Conservation (phyloP, 169 alveolate genomes). For the Eimeria brunetti region DNA sequence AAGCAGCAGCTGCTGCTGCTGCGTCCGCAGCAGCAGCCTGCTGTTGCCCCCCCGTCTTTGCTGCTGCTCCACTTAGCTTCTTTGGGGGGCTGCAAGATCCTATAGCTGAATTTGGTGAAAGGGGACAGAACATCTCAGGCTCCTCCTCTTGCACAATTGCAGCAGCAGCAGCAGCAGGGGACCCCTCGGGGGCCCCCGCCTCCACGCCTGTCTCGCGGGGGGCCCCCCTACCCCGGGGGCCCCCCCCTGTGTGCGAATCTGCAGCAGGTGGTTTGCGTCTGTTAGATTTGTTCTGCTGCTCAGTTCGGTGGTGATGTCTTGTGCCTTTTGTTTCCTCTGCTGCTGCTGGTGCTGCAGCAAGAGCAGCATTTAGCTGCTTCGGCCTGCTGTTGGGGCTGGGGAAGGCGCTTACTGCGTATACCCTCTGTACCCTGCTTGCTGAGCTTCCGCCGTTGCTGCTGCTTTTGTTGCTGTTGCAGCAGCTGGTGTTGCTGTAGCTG, state of each 20-base stretch:
- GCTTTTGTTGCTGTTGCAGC: background rate
- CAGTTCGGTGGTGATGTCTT: background rate
- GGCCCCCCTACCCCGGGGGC: background rate
- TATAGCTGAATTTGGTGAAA: slow-evolving; percentile 46
- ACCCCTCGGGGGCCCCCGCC: slow-evolving; percentile 23
- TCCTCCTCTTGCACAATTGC: background rate
- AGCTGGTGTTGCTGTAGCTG: slow-evolving; percentile 9
- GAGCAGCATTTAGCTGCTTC: slow-evolving; percentile 9
- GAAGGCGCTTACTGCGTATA: background rate
- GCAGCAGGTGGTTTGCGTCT: background rate
- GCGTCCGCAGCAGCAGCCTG: background rate
- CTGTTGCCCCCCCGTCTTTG: background rate
- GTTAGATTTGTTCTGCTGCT: background rate
- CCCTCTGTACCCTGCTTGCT: background rate
- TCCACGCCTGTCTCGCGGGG: background rate
- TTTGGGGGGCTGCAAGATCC: slow-evolving; percentile 3
- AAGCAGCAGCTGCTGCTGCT: background rate
- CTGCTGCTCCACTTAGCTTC: background rate
- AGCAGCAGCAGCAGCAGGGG: background rate
- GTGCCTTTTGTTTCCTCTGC: background rate
- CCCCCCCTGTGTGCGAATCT: background rate
- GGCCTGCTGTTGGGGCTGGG: slow-evolving; percentile 15
- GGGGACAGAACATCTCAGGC: slow-evolving; percentile 35
- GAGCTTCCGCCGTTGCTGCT: background rate
- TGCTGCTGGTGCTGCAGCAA: background rate